Conservation (phyloP, 768 basidiomycete genomes). For the Boletus rubescentipes region DNA sequence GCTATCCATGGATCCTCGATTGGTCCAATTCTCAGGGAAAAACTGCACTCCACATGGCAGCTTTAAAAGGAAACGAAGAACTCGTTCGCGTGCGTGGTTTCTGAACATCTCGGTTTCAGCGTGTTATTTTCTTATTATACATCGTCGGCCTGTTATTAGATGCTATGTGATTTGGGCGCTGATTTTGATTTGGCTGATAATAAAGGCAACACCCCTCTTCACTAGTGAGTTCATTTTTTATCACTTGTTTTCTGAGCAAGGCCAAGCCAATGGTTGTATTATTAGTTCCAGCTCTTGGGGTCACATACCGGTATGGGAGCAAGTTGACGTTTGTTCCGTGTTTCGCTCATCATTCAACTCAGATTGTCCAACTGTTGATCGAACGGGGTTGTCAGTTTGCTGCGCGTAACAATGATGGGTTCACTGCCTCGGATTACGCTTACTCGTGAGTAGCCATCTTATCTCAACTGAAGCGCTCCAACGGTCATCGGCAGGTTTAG, state of each 20-base stretch:
- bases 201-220: conserved; percentile 88
- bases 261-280: conserved; percentile 8
- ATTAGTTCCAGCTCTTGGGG: conserved; percentile 85
- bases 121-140: conserved; percentile 17
- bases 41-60: conserved; percentile 86
- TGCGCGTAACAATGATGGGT: conserved; percentile 86
- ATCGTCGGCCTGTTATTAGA: conserved; percentile 43
- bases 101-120: conserved; percentile 6
- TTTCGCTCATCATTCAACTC: conserved; percentile 13
- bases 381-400: conserved; percentile 85
- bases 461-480: background rate
- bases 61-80: conserved; percentile 86
- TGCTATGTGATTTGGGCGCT: conserved; percentile 88
- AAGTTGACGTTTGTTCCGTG: background rate
- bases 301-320: conserved; percentile 64
- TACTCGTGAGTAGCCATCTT: conserved; percentile 41
- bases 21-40: conserved; percentile 92
- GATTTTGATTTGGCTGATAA: conserved; percentile 90
- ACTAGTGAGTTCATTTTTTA: conserved; percentile 64
- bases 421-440: conserved; percentile 90
- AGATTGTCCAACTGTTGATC: conserved; percentile 85
- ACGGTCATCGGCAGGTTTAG: conserved; percentile 48
- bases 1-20: conserved; percentile 83
- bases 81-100: conserved; percentile 69
- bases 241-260: background rate